These are phyloP conservation scores for Neurospora pannonica DNA, from an alignment of 495 filamentous ascomycete species.

Conservation along the genomic window DNA sequence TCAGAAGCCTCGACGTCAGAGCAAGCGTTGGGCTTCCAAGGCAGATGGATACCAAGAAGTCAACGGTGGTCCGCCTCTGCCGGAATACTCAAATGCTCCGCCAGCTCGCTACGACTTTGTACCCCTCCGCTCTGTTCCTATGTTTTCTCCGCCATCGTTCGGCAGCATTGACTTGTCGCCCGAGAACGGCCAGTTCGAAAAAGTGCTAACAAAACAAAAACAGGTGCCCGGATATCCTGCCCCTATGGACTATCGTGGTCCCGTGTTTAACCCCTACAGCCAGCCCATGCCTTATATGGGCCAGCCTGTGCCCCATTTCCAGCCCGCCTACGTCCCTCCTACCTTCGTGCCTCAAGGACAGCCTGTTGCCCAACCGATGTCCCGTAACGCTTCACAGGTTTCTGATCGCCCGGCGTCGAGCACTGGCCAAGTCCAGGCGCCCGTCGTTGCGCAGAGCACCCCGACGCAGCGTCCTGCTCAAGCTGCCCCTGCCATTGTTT, in stretches of 20 bases:
- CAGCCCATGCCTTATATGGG: constrained; percentile 35
- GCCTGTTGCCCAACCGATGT: constrained; percentile 59
- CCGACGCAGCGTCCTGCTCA: constrained; percentile 42
- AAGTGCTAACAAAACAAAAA: constrained; percentile 58
- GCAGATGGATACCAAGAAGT: constrained; percentile 13
- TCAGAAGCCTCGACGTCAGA: constrained; percentile 26
- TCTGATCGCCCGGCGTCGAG: constrained; percentile 73
- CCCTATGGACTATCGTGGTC: constrained; percentile 19
- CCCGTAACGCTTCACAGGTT: constrained; percentile 72
- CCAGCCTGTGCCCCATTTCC: constrained; percentile 34
- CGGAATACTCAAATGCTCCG: constrained; percentile 17
- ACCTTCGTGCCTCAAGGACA: constrained; percentile 32
- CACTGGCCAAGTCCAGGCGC: constrained; percentile 50
- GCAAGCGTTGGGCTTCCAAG: constrained; percentile 30
- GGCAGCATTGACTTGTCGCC: constrained; percentile 52
- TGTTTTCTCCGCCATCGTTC: constrained; percentile 27
- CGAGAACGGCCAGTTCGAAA: constrained; percentile 60
- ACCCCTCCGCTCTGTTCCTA: constrained; percentile 21
- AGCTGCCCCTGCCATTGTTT: constrained; percentile 49
- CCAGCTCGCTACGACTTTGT: constrained; percentile 17
- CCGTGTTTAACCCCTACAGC: constrained; percentile 32
- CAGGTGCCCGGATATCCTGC: constrained; percentile 42
- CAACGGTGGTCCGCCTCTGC: constrained; percentile 11
- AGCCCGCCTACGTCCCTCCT: constrained; percentile 40
- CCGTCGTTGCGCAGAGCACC: constrained; percentile 36